These are phyloP conservation scores for Beauveria pseudobassiana DNA, from an alignment of 2,329 filamentous ascomycete genomes.

Conservation along the genomic window DNA sequence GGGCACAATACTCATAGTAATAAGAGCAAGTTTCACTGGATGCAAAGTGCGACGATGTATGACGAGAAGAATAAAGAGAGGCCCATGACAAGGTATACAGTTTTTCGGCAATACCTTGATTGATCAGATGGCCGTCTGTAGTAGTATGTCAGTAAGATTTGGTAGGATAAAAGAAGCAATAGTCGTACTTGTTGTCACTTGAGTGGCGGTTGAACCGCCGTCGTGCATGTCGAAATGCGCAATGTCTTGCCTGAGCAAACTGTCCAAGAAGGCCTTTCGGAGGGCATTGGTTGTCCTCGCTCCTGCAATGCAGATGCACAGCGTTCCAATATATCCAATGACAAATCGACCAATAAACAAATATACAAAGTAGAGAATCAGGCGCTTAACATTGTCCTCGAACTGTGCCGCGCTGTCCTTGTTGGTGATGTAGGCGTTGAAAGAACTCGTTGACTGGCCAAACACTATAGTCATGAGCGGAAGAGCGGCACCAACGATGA, in stretches of 20 bases:
- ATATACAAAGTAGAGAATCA: slow-evolving; percentile 9
- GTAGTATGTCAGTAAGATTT: not conserved
- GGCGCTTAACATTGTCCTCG: not conserved
- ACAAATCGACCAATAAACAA: slow-evolving; percentile 4
- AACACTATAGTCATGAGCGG: slow-evolving; percentile 9
- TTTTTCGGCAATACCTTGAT: slow-evolving; percentile 1
- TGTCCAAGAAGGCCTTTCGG: slow-evolving; percentile 3
- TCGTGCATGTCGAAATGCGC: not conserved
- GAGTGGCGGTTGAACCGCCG: not conserved
- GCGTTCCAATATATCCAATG: not conserved
- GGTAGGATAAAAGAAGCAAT: not conserved
- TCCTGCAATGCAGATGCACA: slow-evolving; percentile 2
- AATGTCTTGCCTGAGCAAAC: slow-evolving; percentile 2
- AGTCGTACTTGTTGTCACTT: not conserved
- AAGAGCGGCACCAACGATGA: slow-evolving; percentile 1
- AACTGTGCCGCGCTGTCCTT: not conserved
- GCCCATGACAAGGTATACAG: not conserved
- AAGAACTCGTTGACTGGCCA: not conserved
- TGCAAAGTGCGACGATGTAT: not conserved
- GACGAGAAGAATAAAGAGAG: not conserved
- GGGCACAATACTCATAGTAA: not conserved
- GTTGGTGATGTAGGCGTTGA: not conserved
- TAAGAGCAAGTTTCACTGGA: slow-evolving; percentile 1
- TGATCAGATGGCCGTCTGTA: not conserved
- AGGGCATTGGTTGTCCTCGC: slow-evolving; percentile 3